Evolutionary conservation across 495 filamentous ascomycete species (phyloP).

Genomic region (Penicillium turbatum): DNA sequence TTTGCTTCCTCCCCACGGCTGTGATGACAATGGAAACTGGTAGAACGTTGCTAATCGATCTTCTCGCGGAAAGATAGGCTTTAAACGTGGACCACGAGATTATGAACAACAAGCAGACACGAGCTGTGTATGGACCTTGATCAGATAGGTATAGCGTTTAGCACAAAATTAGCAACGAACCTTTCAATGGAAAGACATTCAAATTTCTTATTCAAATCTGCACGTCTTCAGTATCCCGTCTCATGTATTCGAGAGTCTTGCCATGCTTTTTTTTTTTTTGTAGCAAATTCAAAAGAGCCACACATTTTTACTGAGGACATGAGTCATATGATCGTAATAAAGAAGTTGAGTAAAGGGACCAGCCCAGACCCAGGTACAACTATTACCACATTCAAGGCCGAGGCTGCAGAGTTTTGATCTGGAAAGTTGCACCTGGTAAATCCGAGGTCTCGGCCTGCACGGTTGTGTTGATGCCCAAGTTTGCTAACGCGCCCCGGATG

Average conservation of each 20-base stretch:
- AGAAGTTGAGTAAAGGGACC: neutral
- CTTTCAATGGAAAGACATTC: slow-evolving; percentile 21
- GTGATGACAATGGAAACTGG: slow-evolving; percentile 3
- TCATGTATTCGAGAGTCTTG: neutral
- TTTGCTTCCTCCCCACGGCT: neutral
- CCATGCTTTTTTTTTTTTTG: too few relatives aligned
- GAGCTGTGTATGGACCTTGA: slow-evolving; percentile 2
- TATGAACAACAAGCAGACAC: slow-evolving; percentile 27
- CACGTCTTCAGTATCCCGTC: neutral
- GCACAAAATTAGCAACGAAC: slow-evolving; percentile 6
- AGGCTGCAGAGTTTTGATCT: slow-evolving; percentile 78
- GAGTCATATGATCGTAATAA: neutral
- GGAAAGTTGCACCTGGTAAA: slow-evolving; percentile 85
- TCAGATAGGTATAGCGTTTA: neutral
- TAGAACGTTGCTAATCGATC: slow-evolving; percentile 41
- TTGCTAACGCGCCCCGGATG: slow-evolving; percentile 81
- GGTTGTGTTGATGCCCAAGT: slow-evolving; percentile 83
- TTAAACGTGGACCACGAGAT: slow-evolving; percentile 33
- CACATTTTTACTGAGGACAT: neutral
- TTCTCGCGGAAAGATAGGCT: slow-evolving; percentile 45
- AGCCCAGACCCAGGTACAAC: slow-evolving; percentile 7
- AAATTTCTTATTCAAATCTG: slow-evolving; percentile 10
- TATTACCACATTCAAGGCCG: slow-evolving; percentile 40
- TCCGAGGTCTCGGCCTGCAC: slow-evolving; percentile 86
- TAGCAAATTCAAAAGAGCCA: neutral